Evolutionary conservation across 1,284 basidiomycete genomes (phyloP), one percentile per base, ranked within the genome.

Genomic region (Coniferiporia weirii): DNA sequence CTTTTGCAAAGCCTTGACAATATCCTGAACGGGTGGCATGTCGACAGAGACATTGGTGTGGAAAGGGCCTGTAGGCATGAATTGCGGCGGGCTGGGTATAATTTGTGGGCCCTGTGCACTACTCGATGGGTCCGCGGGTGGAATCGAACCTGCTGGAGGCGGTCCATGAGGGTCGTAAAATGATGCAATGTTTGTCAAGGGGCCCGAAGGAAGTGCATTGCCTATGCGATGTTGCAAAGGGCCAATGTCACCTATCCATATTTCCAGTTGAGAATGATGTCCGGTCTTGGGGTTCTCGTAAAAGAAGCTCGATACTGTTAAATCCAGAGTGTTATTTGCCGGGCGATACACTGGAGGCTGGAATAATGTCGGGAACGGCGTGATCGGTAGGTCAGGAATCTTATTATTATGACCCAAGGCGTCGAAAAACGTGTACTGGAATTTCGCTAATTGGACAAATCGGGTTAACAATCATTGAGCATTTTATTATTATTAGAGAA

Each of bases 341-440:
- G 84, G 84, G 32, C 87, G 84, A 71, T 91, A 91, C 15, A 78
- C 76, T 1, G 94, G 94, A 36, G 88, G 79, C 8, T 87, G 87
- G 68, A 93, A 91, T 20, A 95, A 73, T 9, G 91, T 89, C 1
- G 95, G 94, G 69, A 95, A 92, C 1, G 93, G 91, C 1, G 93
- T 94, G 65, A 97, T 90, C 27, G 89, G 86, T 66, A 83, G 76
- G 61, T 86, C 83, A 54, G 90, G 89, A 66, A 91, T 84, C 60
- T 74, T 82, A 65, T 80, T 85, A 69, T 85, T 89, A 66, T 89
- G 83, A 17, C 87, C 87, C 70, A 90, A 87, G 5, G 91, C 91
- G 68, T 95, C 93, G 69, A 95, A 94, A 71, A 93, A 95, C n/a
- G 92, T 92, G 70, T 93, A 94, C 70, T 93, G 91, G 73, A 94